phyloP scores from a whole-genome alignment of 1,284 basidiomycete genomes.

The Marasmius fiardii region DNA sequence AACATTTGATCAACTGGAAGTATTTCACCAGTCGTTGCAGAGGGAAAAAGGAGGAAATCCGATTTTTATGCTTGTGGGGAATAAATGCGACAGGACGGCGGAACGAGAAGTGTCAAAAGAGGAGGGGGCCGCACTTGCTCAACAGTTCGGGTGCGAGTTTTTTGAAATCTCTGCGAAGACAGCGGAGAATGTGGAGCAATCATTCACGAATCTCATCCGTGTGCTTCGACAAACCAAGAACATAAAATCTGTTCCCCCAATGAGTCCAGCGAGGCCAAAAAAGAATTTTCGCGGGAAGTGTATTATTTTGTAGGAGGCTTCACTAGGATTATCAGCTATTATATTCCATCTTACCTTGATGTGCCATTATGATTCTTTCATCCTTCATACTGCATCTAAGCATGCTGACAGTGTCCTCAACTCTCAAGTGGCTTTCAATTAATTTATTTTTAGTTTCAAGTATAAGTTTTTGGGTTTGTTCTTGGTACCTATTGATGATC shows the following conservation, averaged over 20 bases:
- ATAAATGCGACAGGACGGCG: constrained; percentile 86
- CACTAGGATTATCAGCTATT: constrained; percentile 57
- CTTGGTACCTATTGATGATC: no score
- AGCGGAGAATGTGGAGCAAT: constrained; percentile 90
- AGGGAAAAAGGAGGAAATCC: constrained; percentile 89
- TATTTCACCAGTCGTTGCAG: constrained; percentile 93
- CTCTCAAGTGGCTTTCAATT: no score
- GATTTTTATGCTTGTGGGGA: constrained; percentile 87
- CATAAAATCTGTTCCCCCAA: constrained; percentile 36
- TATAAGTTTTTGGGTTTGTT: no score
- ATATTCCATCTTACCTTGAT: constrained; percentile 66
- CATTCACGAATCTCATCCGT: constrained; percentile 90
- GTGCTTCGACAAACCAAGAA: constrained; percentile 73
- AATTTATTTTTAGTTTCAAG: no score
- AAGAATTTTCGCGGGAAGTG: constrained; percentile 54
- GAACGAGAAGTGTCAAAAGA: constrained; percentile 86
- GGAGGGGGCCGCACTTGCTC: constrained; percentile 85
- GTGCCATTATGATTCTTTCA: constrained; percentile 61
- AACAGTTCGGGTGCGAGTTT: constrained; percentile 89
- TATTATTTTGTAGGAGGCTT: constrained; percentile 75
- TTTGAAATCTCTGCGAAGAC: constrained; percentile 97
- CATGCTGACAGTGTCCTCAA: no score
- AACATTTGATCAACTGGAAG: constrained; percentile 92
- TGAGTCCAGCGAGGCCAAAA: constrained; percentile 27
- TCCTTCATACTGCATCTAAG: no score